Conservation (phyloP, 495 filamentous ascomycete species). For the Penicillium robsamsonii region DNA sequence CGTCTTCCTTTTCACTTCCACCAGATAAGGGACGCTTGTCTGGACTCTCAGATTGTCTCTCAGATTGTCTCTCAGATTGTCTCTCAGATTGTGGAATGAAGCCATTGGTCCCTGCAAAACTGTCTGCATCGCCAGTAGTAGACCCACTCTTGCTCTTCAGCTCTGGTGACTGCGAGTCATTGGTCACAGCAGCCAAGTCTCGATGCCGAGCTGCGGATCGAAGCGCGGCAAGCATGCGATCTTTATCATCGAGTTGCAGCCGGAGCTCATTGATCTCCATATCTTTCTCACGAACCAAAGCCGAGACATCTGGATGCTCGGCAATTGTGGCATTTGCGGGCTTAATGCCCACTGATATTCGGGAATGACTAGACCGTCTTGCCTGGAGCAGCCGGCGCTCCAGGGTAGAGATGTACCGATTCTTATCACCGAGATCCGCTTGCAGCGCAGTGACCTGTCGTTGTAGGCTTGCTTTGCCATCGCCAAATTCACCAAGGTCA, state of each 20-base stretch:
- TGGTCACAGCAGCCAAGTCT: conserved; percentile 70
- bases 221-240: conserved; percentile 85
- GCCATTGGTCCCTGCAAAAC: conserved; percentile 23
- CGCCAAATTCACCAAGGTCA: conserved; percentile 77
- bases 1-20: conserved; percentile 31
- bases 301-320: conserved; percentile 64
- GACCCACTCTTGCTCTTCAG: conserved; percentile 33
- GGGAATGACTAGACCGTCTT: conserved; percentile 81
- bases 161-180: conserved; percentile 39
- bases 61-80: too few species aligned
- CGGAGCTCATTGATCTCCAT: conserved; percentile 89
- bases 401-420: conserved; percentile 89
- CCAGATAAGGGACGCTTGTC: conserved; percentile 5
- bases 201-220: conserved; percentile 84
- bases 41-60: conserved; percentile 28
- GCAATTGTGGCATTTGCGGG: conserved; percentile 53
- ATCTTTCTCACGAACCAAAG: conserved; percentile 82
- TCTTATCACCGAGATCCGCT: conserved; percentile 91
- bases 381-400: conserved; percentile 92
- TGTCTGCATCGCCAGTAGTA: conserved; percentile 32
- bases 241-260: conserved; percentile 90
- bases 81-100: conserved; percentile 20
- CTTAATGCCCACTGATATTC: conserved; percentile 70
- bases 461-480: conserved; percentile 77
- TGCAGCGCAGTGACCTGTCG: conserved; percentile 85